Evolutionary conservation across 306 rosid species (phyloP), one percentile per base, ranked within the genome.

Genomic region (Rubus idaeus): DNA sequence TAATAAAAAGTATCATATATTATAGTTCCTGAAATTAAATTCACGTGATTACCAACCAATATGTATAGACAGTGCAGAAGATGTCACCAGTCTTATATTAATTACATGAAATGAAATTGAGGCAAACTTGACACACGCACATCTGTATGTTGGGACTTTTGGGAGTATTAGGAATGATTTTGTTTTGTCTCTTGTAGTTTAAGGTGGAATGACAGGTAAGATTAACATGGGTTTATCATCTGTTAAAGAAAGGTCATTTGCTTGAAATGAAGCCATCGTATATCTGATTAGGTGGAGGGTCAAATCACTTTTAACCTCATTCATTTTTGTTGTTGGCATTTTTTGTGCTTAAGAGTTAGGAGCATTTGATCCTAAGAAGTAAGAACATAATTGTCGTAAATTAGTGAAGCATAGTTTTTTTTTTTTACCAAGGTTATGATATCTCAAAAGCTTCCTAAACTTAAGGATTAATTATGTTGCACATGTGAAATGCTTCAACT

Each of bases 161-260:
- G 53, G 12, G 62, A 70, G 14, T 49, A 47, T 62, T 23, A 60
- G n/a, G 51, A 21, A 14, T 64, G 40, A 63, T 45, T 13, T 53
- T n/a, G 67, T 58, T 74, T 74, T 45, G 8, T 35, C 35, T 45
- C 18, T 42, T 44, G 17, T 37, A 12, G 53, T 23, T 51, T 23
- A 68, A 50, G 50, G 44, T 81, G 80, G 80, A 70, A 76, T 75
- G 73, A 75, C 77, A 75, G 78, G 72, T 77, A 51, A 73, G 39
- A 5, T 57, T 35, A 44, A 18, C 35, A 40, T 50, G 40, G 14
- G 42, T 41, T 35, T 30, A 62, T 67, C 10, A 18, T 30, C 37
- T 9, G 71, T 20, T 12, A 55, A n/a, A 53, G 67, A 42, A 70
- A 18, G 8, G 26, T 40, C 6, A 17, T 6, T 35, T 5, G 6